These are phyloP conservation scores for Purshia tridentata DNA, from an alignment of 306 rosid genomes.

Conservation along the genomic window DNA sequence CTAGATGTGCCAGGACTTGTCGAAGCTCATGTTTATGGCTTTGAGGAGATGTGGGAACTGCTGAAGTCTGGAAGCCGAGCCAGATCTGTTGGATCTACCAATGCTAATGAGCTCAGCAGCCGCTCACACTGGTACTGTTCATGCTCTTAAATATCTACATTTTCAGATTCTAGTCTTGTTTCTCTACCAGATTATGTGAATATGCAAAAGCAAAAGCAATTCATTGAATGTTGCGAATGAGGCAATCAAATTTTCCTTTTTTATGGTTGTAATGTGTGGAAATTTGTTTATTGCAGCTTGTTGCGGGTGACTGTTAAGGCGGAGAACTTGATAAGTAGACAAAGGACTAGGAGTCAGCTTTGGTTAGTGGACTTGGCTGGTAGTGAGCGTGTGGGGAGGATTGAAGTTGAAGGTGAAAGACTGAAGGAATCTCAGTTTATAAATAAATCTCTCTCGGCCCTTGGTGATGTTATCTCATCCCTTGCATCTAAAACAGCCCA, in stretches of 20 bases:
- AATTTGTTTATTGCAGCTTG: constrained; percentile 58
- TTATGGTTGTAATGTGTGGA: constrained; percentile 20
- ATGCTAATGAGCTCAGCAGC: constrained; percentile 93
- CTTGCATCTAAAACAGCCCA: constrained; percentile 90
- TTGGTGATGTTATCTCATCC: constrained; percentile 93
- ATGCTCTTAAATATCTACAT: neutral
- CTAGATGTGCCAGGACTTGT: constrained; percentile 96
- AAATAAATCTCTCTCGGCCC: constrained; percentile 93
- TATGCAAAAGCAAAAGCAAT: neutral
- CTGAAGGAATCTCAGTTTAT: constrained; percentile 94
- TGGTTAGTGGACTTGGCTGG: constrained; percentile 99
- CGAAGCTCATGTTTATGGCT: constrained; percentile 67
- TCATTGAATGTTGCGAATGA: neutral
- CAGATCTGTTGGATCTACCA: constrained; percentile 96
- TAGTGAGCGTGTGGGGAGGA: constrained; percentile 96
- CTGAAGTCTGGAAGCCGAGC: constrained; percentile 74
- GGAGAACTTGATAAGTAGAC: constrained; percentile 73
- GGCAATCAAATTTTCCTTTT: neutral
- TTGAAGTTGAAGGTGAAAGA: constrained; percentile 97
- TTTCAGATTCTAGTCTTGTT: neutral
- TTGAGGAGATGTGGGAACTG: constrained; percentile 78
- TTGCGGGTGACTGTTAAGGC: constrained; percentile 80
- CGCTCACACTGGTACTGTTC: constrained; percentile 87
- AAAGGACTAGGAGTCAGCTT: constrained; percentile 80
- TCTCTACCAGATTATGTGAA: neutral